These are phyloP conservation scores for Sporobolomyces phaffii DNA, from an alignment of 768 basidiomycete species.

Conservation along the genomic window DNA sequence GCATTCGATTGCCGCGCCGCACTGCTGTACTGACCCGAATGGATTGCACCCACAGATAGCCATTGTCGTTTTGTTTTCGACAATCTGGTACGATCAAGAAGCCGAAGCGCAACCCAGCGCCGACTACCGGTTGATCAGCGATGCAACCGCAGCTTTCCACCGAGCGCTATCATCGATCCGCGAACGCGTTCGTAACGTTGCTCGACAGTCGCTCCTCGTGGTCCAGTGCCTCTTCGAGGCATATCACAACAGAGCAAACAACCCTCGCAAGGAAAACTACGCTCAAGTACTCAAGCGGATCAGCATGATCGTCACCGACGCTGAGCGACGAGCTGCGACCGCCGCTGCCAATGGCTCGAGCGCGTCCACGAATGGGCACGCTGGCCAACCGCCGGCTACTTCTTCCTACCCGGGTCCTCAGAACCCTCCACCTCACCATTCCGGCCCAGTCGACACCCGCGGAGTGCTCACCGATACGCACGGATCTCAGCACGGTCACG, in stretches of 20 bases:
- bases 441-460: background rate
- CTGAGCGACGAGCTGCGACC: conserved; percentile 11
- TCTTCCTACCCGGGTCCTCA: no score
- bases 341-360: background rate
- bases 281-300: conserved; percentile 27
- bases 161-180: conserved; percentile 17
- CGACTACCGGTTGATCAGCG: conserved; percentile 31
- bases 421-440: no score
- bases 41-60: conserved; percentile 9
- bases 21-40: background rate
- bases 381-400: background rate
- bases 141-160: conserved; percentile 16
- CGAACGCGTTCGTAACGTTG: conserved; percentile 21
- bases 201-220: conserved; percentile 26
- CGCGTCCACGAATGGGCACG: background rate
- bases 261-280: conserved; percentile 7
- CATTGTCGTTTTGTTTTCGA: conserved; percentile 20
- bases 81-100: conserved; percentile 28
- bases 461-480: background rate
- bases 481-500: background rate
- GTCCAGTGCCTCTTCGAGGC: conserved; percentile 32
- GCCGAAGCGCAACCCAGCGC: background rate
- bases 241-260: background rate
- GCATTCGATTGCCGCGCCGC: background rate
- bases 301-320: conserved; percentile 17